phyloP scores from a whole-genome alignment of 2,329 filamentous ascomycete genomes.

The Arachnomyces sp. region DNA sequence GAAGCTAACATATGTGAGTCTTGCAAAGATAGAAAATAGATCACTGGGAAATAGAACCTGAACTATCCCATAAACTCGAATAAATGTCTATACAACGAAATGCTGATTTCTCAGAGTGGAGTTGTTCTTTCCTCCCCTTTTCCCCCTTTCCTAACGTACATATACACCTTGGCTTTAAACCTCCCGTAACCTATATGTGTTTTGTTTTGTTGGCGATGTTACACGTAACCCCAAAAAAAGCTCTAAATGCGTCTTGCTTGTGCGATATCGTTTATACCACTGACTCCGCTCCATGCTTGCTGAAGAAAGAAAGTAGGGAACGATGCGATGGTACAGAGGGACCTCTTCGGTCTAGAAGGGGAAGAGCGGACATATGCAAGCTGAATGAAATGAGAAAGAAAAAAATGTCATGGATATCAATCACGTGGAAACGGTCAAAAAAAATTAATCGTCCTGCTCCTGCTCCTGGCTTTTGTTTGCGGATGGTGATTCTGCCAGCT shows the following conservation, averaged over 20 bases:
- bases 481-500: slow-evolving; percentile 51
- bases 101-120: slow-evolving; percentile 1
- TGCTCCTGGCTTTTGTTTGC: slow-evolving; percentile 26
- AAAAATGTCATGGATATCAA: slow-evolving; percentile 5
- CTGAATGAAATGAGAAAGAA: background rate
- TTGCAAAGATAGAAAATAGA: no score
- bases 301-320: background rate
- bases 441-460: slow-evolving; percentile 12
- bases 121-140: background rate
- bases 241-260: background rate
- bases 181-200: no score
- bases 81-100: background rate
- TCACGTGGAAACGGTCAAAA: slow-evolving; percentile 5
- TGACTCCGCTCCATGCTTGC: background rate
- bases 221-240: no score
- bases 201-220: no score
- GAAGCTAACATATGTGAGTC: no score
- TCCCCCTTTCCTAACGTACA: no score
- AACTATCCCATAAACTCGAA: no score
- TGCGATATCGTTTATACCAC: background rate
- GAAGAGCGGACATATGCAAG: background rate
- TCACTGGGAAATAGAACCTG: no score
- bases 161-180: no score
- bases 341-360: no score
- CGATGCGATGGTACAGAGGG: background rate